Conservation (phyloP, 2,329 filamentous ascomycete species). For the Cadophora gregata region DNA sequence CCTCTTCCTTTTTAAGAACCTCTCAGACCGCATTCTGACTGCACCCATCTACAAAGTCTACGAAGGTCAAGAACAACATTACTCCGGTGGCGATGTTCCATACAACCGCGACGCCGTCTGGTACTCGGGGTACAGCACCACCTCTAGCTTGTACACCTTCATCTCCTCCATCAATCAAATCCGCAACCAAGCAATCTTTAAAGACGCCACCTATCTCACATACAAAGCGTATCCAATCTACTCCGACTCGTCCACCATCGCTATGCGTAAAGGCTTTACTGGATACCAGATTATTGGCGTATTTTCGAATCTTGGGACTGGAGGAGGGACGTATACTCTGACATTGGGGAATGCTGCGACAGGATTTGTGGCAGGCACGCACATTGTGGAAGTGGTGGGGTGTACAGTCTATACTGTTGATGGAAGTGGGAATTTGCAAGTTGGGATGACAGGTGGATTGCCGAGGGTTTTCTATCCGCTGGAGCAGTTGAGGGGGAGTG, state of each 20-base stretch:
- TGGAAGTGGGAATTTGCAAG: slow-evolving; percentile 50
- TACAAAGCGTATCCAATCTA: slow-evolving; percentile 41
- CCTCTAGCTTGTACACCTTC: slow-evolving; percentile 47
- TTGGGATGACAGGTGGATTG: slow-evolving; percentile 51
- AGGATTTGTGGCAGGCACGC: slow-evolving; percentile 46
- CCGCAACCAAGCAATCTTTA: slow-evolving; percentile 38
- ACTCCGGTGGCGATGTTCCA: slow-evolving; percentile 47
- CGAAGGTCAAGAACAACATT: slow-evolving; percentile 60
- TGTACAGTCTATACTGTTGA: slow-evolving; percentile 53
- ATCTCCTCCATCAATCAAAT: slow-evolving; percentile 44
- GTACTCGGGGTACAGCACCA: slow-evolving; percentile 49
- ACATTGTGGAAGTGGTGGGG: slow-evolving; percentile 50
- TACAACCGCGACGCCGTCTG: slow-evolving; percentile 53
- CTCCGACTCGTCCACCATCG: slow-evolving; percentile 39
- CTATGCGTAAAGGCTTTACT: slow-evolving; percentile 39
- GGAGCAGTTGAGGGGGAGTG: slow-evolving; percentile 45
- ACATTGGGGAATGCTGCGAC: slow-evolving; percentile 47
- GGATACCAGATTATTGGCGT: slow-evolving; percentile 42
- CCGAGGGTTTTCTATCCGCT: slow-evolving; percentile 51
- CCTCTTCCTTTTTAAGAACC: no score
- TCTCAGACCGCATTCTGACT: background rate
- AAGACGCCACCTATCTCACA: slow-evolving; percentile 34
- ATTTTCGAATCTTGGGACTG: slow-evolving; percentile 50
- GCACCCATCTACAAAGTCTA: slow-evolving; percentile 46
- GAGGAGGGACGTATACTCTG: slow-evolving; percentile 43